Evolutionary conservation across 805 yeast species (phyloP), one percentile per base, ranked within the genome.

Genomic region (Yarrowia keelungensis): DNA sequence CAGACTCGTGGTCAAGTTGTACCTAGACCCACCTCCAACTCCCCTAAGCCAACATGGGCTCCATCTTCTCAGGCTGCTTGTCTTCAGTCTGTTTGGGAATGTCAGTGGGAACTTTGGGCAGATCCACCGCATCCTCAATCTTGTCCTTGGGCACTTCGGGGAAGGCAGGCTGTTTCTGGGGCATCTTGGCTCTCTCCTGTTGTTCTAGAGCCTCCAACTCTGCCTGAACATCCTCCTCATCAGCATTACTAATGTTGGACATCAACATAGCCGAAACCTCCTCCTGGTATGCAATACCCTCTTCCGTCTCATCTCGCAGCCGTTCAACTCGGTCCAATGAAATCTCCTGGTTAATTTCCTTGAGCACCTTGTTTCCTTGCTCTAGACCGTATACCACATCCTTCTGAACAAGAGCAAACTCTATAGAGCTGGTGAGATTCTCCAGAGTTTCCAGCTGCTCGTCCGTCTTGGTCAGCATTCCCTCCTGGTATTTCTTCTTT

Each of bases 361-460:
- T 88, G 72, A 95, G 83, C 12, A 91, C 91, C 65, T 83, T 79
- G 75, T 90, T 92, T 32, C 99, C 98, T 72, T 89, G 88, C 72
- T 87, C 83, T 39, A 95, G 80, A 0, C 98, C 97, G 69, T 84
- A 84, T 3, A 93, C 72, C 50, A 95, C 92, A 74, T 92, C 97
- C 71, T 87, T 86, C 76, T 95, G 98, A 41, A 95, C 87, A 69
- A 91, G 79, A 74, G 97, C 94, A 79, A 92, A 92, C 78, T 95
- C 98, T 45, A 95, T 89, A 32, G 74, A 72, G 15, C 72, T 67
- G 10, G 80, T 76, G 71, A 95, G 84, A 70, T 86, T 84, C 76
- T 94, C 98, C 45, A 95, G 78, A 46, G 90, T 89, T 69, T 87
- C 89, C 39, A 93, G 80, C 78, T 95, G 99, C 51, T 84, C 86